These are phyloP conservation scores for Cyberlindnera petersonii DNA, from an alignment of 805 yeast species.

Conservation along the genomic window DNA sequence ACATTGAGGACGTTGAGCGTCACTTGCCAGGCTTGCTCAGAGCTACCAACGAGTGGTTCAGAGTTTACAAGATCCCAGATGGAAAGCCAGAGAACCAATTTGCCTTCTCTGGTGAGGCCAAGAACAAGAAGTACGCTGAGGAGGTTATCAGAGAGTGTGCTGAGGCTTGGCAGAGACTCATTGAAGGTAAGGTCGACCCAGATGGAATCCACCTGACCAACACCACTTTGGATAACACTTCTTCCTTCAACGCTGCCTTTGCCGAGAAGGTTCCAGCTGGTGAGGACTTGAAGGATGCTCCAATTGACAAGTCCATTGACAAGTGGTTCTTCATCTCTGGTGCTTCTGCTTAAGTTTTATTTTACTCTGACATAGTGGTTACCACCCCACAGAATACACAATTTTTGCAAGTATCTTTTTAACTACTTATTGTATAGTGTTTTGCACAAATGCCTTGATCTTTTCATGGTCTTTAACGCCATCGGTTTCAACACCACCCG, in stretches of 20 bases:
- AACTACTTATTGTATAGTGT: slow-evolving; percentile 37
- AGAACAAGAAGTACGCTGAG: slow-evolving; percentile 55
- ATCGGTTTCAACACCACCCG: slow-evolving; percentile 86
- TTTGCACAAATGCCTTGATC: slow-evolving; percentile 52
- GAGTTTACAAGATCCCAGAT: slow-evolving; percentile 77
- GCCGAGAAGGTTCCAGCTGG: slow-evolving; percentile 63
- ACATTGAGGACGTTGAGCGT: slow-evolving; percentile 62
- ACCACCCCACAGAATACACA: neutral
- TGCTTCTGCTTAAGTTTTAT: slow-evolving; percentile 44
- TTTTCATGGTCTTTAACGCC: slow-evolving; percentile 71
- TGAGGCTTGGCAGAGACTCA: slow-evolving; percentile 60
- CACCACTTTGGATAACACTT: slow-evolving; percentile 60
- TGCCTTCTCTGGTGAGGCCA: slow-evolving; percentile 68
- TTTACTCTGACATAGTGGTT: too few species aligned
- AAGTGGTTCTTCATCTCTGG: slow-evolving; percentile 98
- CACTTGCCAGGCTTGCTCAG: slow-evolving; percentile 68
- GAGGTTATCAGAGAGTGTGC: slow-evolving; percentile 60
- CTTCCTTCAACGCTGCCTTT: slow-evolving; percentile 47
- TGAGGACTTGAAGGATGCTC: slow-evolving; percentile 74
- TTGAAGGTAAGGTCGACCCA: slow-evolving; percentile 48
- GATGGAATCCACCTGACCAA: slow-evolving; percentile 73
- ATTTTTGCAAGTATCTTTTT: neutral
- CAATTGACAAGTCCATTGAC: slow-evolving; percentile 94
- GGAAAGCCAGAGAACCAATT: slow-evolving; percentile 75
- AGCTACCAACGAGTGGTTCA: slow-evolving; percentile 74